Conservation (phyloP, 2,329 filamentous ascomycete genomes). For the Fusarium pilosicola region DNA sequence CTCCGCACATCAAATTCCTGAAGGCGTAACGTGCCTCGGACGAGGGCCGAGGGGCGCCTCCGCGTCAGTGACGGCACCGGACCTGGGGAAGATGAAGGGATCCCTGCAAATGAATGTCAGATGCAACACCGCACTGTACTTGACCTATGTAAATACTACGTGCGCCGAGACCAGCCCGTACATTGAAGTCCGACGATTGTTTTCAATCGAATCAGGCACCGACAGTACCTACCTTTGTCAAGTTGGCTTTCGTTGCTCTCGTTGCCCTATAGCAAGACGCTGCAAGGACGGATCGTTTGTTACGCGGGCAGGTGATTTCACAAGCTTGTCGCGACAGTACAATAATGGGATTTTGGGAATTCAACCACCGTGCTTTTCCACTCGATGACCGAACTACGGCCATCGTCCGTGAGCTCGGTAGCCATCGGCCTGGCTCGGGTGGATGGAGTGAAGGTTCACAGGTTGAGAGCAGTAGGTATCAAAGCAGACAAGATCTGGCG, state of each 20-base stretch:
- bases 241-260: background rate
- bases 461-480: background rate
- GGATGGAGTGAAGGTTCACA: slow-evolving; percentile 43
- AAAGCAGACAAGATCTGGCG: slow-evolving; percentile 17
- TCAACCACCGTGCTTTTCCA: background rate
- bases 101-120: slow-evolving; percentile 11
- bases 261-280: background rate
- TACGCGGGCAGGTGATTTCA: background rate
- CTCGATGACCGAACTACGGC: slow-evolving; percentile 14
- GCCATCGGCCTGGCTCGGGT: slow-evolving; percentile 50
- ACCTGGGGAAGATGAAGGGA: slow-evolving; percentile 40
- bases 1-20: slow-evolving; percentile 36
- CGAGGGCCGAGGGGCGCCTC: slow-evolving; percentile 35
- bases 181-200: slow-evolving; percentile 11
- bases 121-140: slow-evolving; percentile 16
- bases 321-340: background rate
- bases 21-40: slow-evolving; percentile 37
- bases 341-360: background rate
- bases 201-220: background rate
- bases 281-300: background rate
- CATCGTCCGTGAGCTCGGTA: slow-evolving; percentile 47
- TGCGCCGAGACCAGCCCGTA: slow-evolving; percentile 23
- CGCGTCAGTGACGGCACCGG: slow-evolving; percentile 33
- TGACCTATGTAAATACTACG: background rate
- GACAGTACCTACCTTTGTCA: background rate